Conservation (phyloP, 2,329 filamentous ascomycete species). For the Exophiala spinifera region DNA sequence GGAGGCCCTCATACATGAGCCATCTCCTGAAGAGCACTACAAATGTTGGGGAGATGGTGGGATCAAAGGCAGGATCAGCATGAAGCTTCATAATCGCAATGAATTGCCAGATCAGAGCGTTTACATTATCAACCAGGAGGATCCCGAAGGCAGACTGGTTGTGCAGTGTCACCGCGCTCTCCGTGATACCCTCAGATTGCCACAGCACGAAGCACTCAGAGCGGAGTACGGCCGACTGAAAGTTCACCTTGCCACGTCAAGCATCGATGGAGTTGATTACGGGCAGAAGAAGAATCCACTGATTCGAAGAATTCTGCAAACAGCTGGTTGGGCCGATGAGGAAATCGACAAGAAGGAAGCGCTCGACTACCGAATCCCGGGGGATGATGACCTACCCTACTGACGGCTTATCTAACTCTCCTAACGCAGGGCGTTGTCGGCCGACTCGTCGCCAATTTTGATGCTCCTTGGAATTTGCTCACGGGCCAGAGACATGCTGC, state of each 20-base stretch:
- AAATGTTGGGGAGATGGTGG: constrained; percentile 27
- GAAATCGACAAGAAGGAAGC: constrained; percentile 15
- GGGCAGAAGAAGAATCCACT: constrained; percentile 20
- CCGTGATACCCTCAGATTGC: constrained; percentile 16
- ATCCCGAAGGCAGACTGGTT: constrained; percentile 20
- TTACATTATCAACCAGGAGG: constrained; percentile 18
- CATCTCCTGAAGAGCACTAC: constrained; percentile 25
- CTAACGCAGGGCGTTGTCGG: too few relatives aligned
- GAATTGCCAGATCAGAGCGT: constrained; percentile 19
- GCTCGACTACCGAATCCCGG: neutral
- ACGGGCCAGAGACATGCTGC: too few relatives aligned
- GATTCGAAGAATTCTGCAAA: constrained; percentile 18
- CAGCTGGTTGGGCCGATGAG: constrained; percentile 20
- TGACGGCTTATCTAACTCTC: neutral
- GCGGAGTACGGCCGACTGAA: constrained; percentile 27
- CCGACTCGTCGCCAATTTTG: neutral
- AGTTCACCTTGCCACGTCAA: constrained; percentile 22
- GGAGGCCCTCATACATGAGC: constrained; percentile 24
- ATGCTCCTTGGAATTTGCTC: neutral
- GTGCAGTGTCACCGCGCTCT: constrained; percentile 24
- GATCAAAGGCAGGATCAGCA: constrained; percentile 24
- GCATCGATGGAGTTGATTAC: constrained; percentile 24
- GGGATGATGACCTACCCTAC: neutral
- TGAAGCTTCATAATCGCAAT: constrained; percentile 20
- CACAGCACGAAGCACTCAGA: constrained; percentile 18